Conservation (phyloP, 2,329 filamentous ascomycete genomes). For the Akanthomyces muscarius region DNA sequence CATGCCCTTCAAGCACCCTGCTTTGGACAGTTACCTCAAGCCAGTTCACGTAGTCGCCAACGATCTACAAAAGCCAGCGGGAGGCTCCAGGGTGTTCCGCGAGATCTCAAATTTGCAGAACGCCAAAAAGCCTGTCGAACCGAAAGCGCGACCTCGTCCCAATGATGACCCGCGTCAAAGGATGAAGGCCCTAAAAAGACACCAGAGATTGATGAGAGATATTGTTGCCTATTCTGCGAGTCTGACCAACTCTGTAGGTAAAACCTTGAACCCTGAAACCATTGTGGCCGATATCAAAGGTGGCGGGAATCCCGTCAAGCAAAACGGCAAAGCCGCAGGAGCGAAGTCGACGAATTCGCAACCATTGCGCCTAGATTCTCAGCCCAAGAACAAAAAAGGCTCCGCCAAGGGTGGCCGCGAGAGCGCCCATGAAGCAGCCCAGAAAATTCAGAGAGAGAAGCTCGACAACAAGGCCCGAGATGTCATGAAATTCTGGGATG, state of each 20-base stretch:
- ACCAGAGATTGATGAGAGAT: constrained; percentile 64
- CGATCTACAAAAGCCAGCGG: constrained; percentile 21
- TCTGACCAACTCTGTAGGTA: constrained; percentile 61
- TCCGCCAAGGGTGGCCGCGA: background rate
- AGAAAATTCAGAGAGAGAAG: constrained; percentile 17
- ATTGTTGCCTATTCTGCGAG: constrained; percentile 67
- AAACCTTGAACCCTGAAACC: constrained; percentile 59
- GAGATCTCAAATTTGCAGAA: constrained; percentile 62
- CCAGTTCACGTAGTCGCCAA: constrained; percentile 35
- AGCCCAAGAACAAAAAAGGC: constrained; percentile 24
- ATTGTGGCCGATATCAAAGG: constrained; percentile 39
- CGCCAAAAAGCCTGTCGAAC: constrained; percentile 46
- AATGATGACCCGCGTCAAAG: constrained; percentile 29
- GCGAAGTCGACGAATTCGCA: background rate
- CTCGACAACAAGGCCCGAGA: constrained; percentile 13
- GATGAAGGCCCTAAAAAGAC: constrained; percentile 32
- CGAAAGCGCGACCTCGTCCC: constrained; percentile 28
- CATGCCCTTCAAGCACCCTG: constrained; percentile 44
- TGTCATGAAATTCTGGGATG: constrained; percentile 16
- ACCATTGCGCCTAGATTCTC: background rate
- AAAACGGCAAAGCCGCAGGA: background rate
- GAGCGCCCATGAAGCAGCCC: constrained; percentile 18
- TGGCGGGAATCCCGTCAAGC: constrained; percentile 19
- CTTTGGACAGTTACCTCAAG: constrained; percentile 43
- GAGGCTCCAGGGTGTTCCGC: constrained; percentile 36